Evolutionary conservation across 2,329 filamentous ascomycete genomes (phyloP).

Genomic region (Camillea tinctor): DNA sequence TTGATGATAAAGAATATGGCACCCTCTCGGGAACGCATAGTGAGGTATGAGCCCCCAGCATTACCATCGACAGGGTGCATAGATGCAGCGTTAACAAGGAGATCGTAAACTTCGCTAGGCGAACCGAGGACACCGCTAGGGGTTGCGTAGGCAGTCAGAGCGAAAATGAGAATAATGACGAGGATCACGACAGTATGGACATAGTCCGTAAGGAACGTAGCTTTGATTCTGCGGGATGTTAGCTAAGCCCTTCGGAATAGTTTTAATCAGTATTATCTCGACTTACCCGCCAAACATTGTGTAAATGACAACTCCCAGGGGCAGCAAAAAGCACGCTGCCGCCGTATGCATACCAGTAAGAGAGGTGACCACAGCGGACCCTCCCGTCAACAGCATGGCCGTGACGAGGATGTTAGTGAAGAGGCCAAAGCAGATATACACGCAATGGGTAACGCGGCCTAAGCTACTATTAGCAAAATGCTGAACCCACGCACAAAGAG

Average conservation of each 20-base stretch:
- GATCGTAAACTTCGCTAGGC: conserved; percentile 72
- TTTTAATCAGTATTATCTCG: not conserved
- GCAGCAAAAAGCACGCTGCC: conserved; percentile 79
- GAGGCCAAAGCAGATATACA: conserved; percentile 76
- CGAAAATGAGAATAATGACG: conserved; percentile 80
- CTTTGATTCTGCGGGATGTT: conserved; percentile 58
- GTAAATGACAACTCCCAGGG: conserved; percentile 75
- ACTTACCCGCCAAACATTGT: conserved; percentile 64
- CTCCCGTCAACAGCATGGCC: conserved; percentile 82
- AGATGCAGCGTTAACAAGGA: conserved; percentile 64
- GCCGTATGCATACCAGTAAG: conserved; percentile 72
- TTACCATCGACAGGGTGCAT: conserved; percentile 76
- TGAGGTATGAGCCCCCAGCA: conserved; percentile 77
- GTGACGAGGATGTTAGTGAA: conserved; percentile 84
- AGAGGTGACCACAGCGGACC: conserved; percentile 67
- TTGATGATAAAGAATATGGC: conserved; percentile 89
- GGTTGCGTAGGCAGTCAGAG: conserved; percentile 76
- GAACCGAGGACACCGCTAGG: conserved; percentile 65
- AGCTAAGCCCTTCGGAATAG: not conserved
- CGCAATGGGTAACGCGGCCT: conserved; percentile 58
- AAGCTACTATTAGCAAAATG: not conserved
- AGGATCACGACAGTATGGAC: conserved; percentile 77
- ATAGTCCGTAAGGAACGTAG: conserved; percentile 80
- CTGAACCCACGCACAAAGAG: not conserved
- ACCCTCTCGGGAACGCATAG: conserved; percentile 76